These are phyloP conservation scores for Thielaviopsis musarum DNA, from an alignment of 2,329 filamentous ascomycete genomes.

Conservation along the genomic window DNA sequence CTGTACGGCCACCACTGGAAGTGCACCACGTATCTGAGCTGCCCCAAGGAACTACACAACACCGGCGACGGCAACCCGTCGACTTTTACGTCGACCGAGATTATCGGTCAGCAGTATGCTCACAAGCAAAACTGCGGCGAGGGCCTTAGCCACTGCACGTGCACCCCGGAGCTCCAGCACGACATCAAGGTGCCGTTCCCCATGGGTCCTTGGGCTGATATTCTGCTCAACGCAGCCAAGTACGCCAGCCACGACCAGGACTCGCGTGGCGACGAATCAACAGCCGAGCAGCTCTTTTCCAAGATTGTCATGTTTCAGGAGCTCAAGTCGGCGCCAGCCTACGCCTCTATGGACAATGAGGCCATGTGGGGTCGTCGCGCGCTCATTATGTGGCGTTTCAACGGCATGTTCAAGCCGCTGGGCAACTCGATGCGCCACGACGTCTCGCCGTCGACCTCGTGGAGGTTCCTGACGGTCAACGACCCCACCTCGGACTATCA, in stretches of 20 bases:
- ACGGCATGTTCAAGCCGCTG: slow-evolving; percentile 29
- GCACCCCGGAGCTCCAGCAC: slow-evolving; percentile 28
- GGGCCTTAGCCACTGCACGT: slow-evolving; percentile 31
- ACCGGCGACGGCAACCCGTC: slow-evolving; percentile 24
- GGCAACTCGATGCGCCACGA: slow-evolving; percentile 8
- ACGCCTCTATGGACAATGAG: slow-evolving; percentile 17
- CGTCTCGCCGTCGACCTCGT: slow-evolving; percentile 26
- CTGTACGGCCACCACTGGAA: slow-evolving; percentile 43
- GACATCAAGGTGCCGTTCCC: slow-evolving; percentile 41
- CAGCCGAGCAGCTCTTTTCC: slow-evolving; percentile 10
- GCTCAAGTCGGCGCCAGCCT: slow-evolving; percentile 38
- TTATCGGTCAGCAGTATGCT: slow-evolving; percentile 30
- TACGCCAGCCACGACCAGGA: slow-evolving; percentile 29
- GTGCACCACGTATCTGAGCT: slow-evolving; percentile 39
- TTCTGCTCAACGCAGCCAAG: slow-evolving; percentile 37
- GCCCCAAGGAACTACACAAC: slow-evolving; percentile 36
- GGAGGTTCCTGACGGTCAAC: slow-evolving; percentile 45
- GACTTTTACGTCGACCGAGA: slow-evolving; percentile 30
- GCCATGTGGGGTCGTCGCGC: slow-evolving; percentile 37
- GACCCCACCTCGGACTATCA: slow-evolving; percentile 43
- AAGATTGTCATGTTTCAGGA: slow-evolving; percentile 49
- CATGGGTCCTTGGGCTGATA: slow-evolving; percentile 39
- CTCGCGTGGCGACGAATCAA: slow-evolving; percentile 17
- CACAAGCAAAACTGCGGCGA: slow-evolving; percentile 37
- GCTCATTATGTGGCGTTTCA: slow-evolving; percentile 48